Conservation (phyloP, 805 yeast genomes). For the Ascoidea rubescens region DNA sequence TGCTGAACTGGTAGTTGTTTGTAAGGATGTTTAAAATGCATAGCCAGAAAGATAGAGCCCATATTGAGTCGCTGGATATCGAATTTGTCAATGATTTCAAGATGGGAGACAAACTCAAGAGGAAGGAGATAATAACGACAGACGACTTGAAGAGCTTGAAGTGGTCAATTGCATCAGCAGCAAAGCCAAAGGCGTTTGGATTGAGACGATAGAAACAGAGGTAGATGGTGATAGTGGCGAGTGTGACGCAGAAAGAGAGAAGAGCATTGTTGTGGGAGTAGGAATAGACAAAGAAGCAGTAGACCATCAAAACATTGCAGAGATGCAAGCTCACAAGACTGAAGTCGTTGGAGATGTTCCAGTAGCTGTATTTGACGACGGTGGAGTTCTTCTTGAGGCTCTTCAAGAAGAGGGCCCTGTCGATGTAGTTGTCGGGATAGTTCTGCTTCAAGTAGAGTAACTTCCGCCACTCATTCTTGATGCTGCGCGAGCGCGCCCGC, state of each 20-base stretch:
- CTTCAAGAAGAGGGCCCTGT: constrained; percentile 63
- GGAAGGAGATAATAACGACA: constrained; percentile 48
- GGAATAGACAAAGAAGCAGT: constrained; percentile 53
- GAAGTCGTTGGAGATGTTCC: constrained; percentile 58
- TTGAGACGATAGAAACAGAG: constrained; percentile 1
- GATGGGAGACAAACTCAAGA: constrained; percentile 78
- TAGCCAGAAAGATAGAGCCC: constrained; percentile 82
- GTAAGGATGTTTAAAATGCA: constrained; percentile 46
- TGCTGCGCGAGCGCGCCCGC: not conserved
- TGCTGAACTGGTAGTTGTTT: too few relatives aligned
- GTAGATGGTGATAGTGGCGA: constrained; percentile 14
- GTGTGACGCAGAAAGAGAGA: not conserved
- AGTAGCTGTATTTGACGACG: constrained; percentile 50
- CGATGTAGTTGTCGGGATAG: constrained; percentile 87
- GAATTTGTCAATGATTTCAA: constrained; percentile 77
- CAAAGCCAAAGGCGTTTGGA: constrained; percentile 11
- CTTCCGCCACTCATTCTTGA: constrained; percentile 47
- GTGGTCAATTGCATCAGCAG: constrained; percentile 14
- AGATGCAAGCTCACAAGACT: constrained; percentile 54
- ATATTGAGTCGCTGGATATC: constrained; percentile 86
- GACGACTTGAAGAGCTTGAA: constrained; percentile 44
- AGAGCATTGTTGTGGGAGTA: constrained; percentile 15
- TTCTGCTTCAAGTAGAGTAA: constrained; percentile 75
- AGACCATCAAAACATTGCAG: constrained; percentile 47
- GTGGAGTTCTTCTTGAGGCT: constrained; percentile 68